Conservation (phyloP, 2,329 filamentous ascomycete species). For the Penicillium sp. region DNA sequence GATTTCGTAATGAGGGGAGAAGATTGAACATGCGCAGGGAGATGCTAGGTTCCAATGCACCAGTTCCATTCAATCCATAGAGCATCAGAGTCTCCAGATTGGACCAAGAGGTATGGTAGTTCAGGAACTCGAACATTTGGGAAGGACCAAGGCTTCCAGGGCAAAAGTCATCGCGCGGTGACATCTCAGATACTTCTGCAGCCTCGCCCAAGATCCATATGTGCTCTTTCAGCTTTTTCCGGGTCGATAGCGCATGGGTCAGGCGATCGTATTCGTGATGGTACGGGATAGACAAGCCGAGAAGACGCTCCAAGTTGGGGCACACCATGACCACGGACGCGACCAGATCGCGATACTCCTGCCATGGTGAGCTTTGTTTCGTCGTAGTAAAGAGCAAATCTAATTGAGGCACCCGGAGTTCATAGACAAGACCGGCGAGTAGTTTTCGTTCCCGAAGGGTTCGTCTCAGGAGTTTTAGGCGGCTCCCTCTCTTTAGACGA, state of each 20-base stretch:
- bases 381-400: conserved; percentile 42
- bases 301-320: conserved; percentile 54
- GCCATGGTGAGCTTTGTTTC: conserved; percentile 40
- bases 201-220: conserved; percentile 54
- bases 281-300: conserved; percentile 53
- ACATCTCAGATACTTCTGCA: conserved; percentile 37
- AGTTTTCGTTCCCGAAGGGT: conserved; percentile 51
- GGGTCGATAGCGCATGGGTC: conserved; percentile 54
- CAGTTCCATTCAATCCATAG: conserved; percentile 44
- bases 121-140: conserved; percentile 51
- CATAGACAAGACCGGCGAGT: conserved; percentile 52
- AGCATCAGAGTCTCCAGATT: conserved; percentile 54
- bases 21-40: conserved; percentile 53
- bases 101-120: conserved; percentile 52
- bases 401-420: conserved; percentile 52
- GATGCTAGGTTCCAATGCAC: conserved; percentile 52
- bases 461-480: conserved; percentile 53
- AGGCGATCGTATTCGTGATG: conserved; percentile 53
- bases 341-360: conserved; percentile 51
- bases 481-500: conserved; percentile 48
- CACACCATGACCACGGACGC: conserved; percentile 58
- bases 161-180: conserved; percentile 35
- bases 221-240: conserved; percentile 53
- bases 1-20: conserved; percentile 51
- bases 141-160: conserved; percentile 48